A percentile compares a stretch with the other conserved stretches of the same genome.
These are phyloP conservation scores for Backusella australiensis DNA, from an alignment of 192 early-diverging fungal species.

Conservation along the genomic window DNA sequence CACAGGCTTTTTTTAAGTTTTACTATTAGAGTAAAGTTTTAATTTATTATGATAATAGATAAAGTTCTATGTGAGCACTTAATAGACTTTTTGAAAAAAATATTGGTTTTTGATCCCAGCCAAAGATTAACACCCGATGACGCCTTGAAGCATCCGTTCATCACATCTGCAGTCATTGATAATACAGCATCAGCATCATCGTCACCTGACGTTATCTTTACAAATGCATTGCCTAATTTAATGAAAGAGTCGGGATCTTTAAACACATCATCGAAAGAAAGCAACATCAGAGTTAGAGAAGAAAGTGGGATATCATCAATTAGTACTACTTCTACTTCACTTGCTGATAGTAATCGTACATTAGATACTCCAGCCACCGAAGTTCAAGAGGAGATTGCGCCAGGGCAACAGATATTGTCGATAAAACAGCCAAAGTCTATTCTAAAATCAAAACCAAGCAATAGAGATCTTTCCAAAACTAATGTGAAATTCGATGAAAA, in stretches of 20 bases:
- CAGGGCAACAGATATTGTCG: not conserved
- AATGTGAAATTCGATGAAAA: not conserved
- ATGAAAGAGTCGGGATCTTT: not conserved
- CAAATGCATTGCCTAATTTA: not conserved
- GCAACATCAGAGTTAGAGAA: not conserved
- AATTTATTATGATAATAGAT: not conserved
- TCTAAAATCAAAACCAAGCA: not conserved
- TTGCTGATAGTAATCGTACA: not conserved
- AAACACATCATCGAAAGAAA: not conserved
- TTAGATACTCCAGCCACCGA: not conserved
- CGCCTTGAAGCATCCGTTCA: constrained; percentile 79
- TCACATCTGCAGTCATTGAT: constrained; percentile 49
- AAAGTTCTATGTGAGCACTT: constrained; percentile 33
- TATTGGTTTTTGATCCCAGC: constrained; percentile 73
- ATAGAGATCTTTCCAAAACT: not conserved
- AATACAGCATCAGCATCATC: constrained; percentile 28
- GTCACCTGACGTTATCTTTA: not conserved
- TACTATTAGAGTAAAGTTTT: not conserved
- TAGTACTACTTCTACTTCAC: not conserved
- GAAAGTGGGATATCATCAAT: constrained; percentile 4
- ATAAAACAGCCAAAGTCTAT: not conserved
- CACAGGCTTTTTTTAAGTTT: not conserved
- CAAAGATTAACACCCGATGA: constrained; percentile 78
- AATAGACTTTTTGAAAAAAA: constrained; percentile 67
- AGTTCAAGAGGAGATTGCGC: not conserved